Conservation (phyloP, 257 asterid species). For the Primulina huaijiensis region DNA sequence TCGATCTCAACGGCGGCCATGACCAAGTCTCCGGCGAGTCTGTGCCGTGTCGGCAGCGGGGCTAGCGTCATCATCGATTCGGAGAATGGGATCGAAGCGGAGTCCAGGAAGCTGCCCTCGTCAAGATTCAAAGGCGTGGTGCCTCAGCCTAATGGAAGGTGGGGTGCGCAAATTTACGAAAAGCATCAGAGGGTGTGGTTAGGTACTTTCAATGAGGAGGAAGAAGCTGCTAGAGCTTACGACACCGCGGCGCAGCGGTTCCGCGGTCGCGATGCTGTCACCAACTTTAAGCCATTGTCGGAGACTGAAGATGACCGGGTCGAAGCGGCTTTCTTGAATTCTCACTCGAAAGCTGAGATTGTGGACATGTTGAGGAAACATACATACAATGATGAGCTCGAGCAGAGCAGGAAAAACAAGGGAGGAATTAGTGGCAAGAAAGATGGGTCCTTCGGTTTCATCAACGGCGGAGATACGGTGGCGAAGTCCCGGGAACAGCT, state of each 20-base stretch:
- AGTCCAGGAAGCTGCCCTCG: constrained; percentile 77
- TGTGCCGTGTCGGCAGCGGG: constrained; percentile 71
- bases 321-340: constrained; percentile 39
- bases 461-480: constrained; percentile 13
- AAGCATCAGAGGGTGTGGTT: constrained; percentile 73
- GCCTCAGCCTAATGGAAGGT: constrained; percentile 90
- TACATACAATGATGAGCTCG: constrained; percentile 60
- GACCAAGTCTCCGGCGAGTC: constrained; percentile 44
- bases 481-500: constrained; percentile 38
- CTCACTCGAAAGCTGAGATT: constrained; percentile 57
- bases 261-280: constrained; percentile 69
- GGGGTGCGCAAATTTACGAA: constrained; percentile 94
- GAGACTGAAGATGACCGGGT: constrained; percentile 27
- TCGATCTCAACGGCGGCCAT: constrained; percentile 28
- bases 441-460: constrained; percentile 12
- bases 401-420: constrained; percentile 41
- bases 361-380: constrained; percentile 70
- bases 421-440: background rate
- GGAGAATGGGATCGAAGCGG: constrained; percentile 69
- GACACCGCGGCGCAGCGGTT: constrained; percentile 70
- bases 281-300: constrained; percentile 49
- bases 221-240: constrained; percentile 59
- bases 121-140: constrained; percentile 88
- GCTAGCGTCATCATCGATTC: constrained; percentile 50
- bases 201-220: constrained; percentile 64